Evolutionary conservation across 179 eudicot genomes (phyloP).

Genomic region (Camellia oleifera): DNA sequence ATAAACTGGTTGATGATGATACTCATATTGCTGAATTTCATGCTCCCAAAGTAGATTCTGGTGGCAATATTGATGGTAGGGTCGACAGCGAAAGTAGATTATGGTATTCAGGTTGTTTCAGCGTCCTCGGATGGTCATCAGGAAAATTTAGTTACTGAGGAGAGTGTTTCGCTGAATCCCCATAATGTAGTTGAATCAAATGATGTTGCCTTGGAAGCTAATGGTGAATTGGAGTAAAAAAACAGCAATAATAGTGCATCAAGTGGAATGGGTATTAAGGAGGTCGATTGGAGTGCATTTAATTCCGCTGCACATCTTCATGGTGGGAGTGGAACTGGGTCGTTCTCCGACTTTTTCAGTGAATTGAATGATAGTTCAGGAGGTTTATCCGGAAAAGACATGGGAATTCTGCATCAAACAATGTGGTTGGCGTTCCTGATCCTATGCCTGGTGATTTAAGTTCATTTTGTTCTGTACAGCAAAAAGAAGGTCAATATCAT

Average conservation of each 20-base stretch:
- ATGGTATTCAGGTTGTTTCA: conserved; percentile 1
- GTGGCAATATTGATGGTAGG: neutral
- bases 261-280: conserved; percentile 48
- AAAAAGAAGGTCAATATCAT: conserved; percentile 25
- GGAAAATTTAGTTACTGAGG: conserved; percentile 10
- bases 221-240: conserved; percentile 22
- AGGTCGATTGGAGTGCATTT: conserved; percentile 78
- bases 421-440: neutral
- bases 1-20: too few species aligned
- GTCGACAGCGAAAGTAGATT: neutral
- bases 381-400: conserved; percentile 24
- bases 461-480: conserved; percentile 16
- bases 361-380: conserved; percentile 37
- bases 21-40: too few species aligned
- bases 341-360: conserved; percentile 58
- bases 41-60: neutral
- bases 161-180: conserved; percentile 15
- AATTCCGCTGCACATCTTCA: conserved; percentile 31
- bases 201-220: conserved; percentile 27
- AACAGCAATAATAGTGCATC: conserved; percentile 31
- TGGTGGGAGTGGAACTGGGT: conserved; percentile 48
- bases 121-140: neutral
- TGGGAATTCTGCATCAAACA: neutral
- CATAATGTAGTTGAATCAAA: conserved; percentile 29
- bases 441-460: neutral